phyloP scores from a whole-genome alignment of 1,139 yeast species.

The Scheffersomyces parashehatae region DNA sequence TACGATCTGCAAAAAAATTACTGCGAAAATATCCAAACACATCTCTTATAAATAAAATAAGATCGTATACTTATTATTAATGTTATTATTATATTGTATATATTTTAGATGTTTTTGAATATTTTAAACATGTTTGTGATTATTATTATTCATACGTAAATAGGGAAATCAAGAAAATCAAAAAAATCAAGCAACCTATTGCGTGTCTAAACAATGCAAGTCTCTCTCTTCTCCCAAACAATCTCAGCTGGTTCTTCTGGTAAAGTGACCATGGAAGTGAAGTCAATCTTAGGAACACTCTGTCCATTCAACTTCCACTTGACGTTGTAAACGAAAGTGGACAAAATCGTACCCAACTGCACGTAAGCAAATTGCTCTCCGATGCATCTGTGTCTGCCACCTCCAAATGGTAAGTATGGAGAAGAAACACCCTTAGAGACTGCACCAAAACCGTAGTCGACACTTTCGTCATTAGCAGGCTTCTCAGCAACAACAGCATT shows the following conservation, averaged over 20 bases:
- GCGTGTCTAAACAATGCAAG: slow-evolving; percentile 12
- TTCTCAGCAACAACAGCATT: slow-evolving; percentile 14
- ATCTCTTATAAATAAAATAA: no score
- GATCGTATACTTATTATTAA: no score
- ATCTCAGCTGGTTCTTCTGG: slow-evolving; percentile 80
- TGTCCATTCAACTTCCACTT: slow-evolving; percentile 70
- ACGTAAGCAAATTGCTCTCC: slow-evolving; percentile 98
- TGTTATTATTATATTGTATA: no score
- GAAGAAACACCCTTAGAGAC: slow-evolving; percentile 94
- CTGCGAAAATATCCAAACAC: no score
- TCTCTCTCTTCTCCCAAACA: slow-evolving; percentile 66
- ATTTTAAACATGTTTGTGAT: no score
- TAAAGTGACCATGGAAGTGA: slow-evolving; percentile 89
- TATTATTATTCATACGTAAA: not conserved
- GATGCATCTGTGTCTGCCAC: slow-evolving; percentile 99
- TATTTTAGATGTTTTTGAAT: no score
- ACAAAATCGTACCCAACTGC: slow-evolving; percentile 84
- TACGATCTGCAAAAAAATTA: no score
- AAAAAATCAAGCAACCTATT: not conserved
- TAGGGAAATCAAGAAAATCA: not conserved
- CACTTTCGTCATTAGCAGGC: slow-evolving; percentile 47
- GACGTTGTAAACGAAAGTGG: slow-evolving; percentile 73
- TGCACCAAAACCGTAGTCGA: slow-evolving; percentile 95
- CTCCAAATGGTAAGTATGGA: slow-evolving; percentile 97
- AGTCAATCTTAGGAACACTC: slow-evolving; percentile 76